Base-by-base conservation (phyloP, 1,284 basidiomycete genomes). In the Microbotryum scabiosae region DNA sequence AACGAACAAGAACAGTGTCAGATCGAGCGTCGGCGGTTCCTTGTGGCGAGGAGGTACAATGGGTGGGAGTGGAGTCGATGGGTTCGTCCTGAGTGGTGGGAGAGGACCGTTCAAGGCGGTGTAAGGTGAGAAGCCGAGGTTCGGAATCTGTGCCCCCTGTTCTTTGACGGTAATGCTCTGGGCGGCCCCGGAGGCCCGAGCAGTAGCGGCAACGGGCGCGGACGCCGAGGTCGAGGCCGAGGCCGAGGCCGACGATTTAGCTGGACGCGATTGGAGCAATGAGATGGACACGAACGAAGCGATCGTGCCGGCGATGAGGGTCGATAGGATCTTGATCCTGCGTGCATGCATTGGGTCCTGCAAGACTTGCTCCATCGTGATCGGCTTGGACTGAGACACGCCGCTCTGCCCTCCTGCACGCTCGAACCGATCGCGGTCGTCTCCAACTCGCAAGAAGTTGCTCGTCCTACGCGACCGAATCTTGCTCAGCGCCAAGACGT, bases 1-100 rank as follows among this genome's bases (percentile, higher is more conserved):
- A 2, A 76, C 75, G 45, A 75, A 68, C 7, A 75, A 66, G 54
- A 76, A 76, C 41, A 76, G 71, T 6, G 76, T 76, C 23, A 76
- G 61, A 59, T 76, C 75, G 57, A 76, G 72, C 2, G 75, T 76
- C 0, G 74, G 71, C 16, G 70, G 72, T 48, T 64, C 62, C 21
- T 30, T 59, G 23, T 20, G 32, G 4, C 20, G 51, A 21, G 16
- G 32, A 32, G 26, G 25, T 30, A 20, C 36, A 21, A 5, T 41
- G 20, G n/a, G 21, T 14, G 21, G 45, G 45, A 21, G 45, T 16
- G 25, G 46, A 28, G 46, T 14, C 25, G 46, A 18, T 16, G 4
- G 43, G 6, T 20, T 16, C 8, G 26, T 20, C 30, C 30, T 53
- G 32, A 25, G 30, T 41, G 36, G 25, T 21, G 51, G 32, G 8